A percentile compares a stretch with the other conserved stretches of the same genome.
These are phyloP conservation scores for Solanum bulbocastanum DNA, from an alignment of 257 asterid species.

Conservation along the genomic window DNA sequence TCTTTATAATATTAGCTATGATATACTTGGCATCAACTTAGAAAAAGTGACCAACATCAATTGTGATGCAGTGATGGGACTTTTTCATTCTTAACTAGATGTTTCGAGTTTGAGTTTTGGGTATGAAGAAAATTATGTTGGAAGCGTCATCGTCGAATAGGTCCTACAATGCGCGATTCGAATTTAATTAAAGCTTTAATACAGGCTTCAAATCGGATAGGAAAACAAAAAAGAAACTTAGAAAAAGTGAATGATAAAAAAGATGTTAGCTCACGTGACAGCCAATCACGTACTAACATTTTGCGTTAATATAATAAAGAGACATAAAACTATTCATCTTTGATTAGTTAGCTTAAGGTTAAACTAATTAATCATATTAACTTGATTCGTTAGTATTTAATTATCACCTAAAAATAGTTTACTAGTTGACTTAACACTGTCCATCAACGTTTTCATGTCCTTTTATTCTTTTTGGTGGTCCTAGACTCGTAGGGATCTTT, in stretches of 20 bases:
- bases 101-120: accelerated
- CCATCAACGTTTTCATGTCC: not conserved
- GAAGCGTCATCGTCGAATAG: accelerated
- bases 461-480: not conserved
- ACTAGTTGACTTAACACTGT: not conserved
- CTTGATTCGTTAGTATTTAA: not conserved
- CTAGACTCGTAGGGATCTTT: not conserved
- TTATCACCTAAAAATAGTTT: not conserved
- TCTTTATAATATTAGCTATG: not conserved
- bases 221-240: not conserved
- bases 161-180: no score
- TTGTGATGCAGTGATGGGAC: no score
- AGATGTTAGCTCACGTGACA: not conserved
- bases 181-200: not conserved
- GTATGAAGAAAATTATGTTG: no score
- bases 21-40: constrained; percentile 1
- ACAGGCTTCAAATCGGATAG: accelerated
- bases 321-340: not conserved
- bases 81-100: no score
- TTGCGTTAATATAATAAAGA: not conserved
- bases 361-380: constrained; percentile 1
- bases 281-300: not conserved
- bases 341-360: not conserved
- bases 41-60: not conserved
- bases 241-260: not conserved